Conservation (phyloP, 1,284 basidiomycete species). For the Moesziomyces sp. region DNA sequence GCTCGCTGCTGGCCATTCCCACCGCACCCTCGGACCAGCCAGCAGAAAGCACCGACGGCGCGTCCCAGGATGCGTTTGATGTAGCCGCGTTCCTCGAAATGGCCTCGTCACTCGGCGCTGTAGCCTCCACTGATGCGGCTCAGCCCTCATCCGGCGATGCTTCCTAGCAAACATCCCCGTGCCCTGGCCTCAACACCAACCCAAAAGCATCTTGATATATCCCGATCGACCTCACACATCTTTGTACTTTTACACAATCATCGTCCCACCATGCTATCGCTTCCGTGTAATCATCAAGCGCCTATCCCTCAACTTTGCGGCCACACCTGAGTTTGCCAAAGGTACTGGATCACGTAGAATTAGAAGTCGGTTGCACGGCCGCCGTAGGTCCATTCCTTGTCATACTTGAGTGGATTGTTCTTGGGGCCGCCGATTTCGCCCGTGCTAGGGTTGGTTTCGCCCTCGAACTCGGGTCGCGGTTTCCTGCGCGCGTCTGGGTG, state of each 20-base stretch:
- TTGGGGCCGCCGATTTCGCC: constrained; percentile 74
- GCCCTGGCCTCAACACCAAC: not conserved
- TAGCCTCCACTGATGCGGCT: not conserved
- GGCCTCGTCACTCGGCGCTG: constrained; percentile 25
- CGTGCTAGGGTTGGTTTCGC: constrained; percentile 72
- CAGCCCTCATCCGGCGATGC: not conserved
- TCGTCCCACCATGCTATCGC: not conserved
- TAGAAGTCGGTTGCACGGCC: constrained; percentile 66
- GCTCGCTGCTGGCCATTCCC: too few species aligned
- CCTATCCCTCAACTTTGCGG: not conserved
- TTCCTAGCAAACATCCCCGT: too few species aligned
- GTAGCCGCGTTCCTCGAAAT: constrained; percentile 38
- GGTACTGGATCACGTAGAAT: too few species aligned
- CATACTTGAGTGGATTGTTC: constrained; percentile 71
- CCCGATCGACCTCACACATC: not conserved
- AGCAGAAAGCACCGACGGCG: not conserved
- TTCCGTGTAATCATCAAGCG: not conserved
- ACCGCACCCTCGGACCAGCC: not conserved
- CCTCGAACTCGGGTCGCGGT: constrained; percentile 70
- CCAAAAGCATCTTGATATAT: not conserved
- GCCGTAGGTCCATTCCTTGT: constrained; percentile 66
- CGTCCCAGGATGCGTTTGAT: constrained; percentile 23
- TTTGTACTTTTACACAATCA: constrained; percentile 2
- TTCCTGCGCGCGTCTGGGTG: constrained; percentile 68
- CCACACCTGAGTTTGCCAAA: not conserved